A percentile compares a stretch with the other conserved stretches of the same genome.
phyloP scores from a whole-genome alignment of 2,329 filamentous ascomycete genomes.

The Trichoderma citrinoviride region DNA sequence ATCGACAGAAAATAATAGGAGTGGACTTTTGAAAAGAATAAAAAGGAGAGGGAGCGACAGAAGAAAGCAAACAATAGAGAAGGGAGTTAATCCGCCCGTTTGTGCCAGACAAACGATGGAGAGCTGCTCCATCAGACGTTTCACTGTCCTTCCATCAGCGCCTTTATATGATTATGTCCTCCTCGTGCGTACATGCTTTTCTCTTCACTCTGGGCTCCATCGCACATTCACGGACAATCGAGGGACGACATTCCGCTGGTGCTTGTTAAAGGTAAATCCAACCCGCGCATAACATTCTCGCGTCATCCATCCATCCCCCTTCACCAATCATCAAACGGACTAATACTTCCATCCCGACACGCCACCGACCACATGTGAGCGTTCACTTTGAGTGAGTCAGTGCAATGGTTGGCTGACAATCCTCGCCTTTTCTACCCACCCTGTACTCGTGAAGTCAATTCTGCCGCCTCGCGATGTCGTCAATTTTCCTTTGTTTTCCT shows the following conservation, averaged over 20 bases:
- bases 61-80: background rate
- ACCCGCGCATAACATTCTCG: background rate
- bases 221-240: background rate
- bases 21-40: no score
- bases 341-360: no score
- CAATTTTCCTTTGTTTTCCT: background rate
- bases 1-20: background rate
- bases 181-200: no score
- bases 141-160: background rate
- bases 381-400: no score
- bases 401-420: constrained; percentile 13
- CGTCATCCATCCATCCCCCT: background rate
- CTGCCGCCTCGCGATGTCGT: no score
- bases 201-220: background rate
- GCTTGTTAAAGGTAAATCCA: background rate
- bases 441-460: background rate
- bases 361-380: no score
- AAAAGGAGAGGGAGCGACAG: background rate
- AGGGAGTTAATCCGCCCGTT: background rate
- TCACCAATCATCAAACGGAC: background rate
- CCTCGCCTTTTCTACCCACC: background rate
- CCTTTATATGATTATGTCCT: background rate
- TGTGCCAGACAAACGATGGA: background rate
- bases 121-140: background rate
- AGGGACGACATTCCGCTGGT: background rate